Base-by-base conservation (phyloP, 2,329 filamentous ascomycete genomes). In the Monosporascus cannonballus region DNA sequence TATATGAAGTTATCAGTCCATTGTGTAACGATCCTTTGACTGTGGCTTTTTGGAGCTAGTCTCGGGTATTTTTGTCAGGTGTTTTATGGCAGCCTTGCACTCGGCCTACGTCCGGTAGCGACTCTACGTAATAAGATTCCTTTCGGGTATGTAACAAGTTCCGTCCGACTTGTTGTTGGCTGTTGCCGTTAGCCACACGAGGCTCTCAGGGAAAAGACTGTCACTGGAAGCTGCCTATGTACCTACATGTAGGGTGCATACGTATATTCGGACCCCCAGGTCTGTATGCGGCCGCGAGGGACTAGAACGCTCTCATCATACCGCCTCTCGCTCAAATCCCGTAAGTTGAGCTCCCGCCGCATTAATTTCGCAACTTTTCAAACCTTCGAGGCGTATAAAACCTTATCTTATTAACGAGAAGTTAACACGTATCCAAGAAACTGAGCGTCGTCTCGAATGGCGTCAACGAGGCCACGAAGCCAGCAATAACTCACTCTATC, bases 141-240 rank as follows among this genome's bases (percentile, higher is more conserved):
- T 34, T 34, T 11, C 11, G 11, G 30, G 11, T 34, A 34, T 34
- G 9, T 34, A 34, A 34, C 4, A 34, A 34, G 11, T 34, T 34
- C 30, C 30, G 11, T 14, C 11, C 30, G 11, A 34, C 5, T 14
- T 14, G 11, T 14, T 34, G 11, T 34, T 14, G 9, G 11, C 11
- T 34, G 11, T 34, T 34, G 30, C 30, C 9, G 30, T 14, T 5
- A 34, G 27, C 56, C 55, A 57, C 56, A 59, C 54, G 54, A 53
- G 52, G 30, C 11, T 34, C 30, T 34, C 30, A 14, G 11, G 25
- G 4, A 34, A 34, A 34, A 34, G 30, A 14, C 30, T 14, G 11
- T 34, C 11, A 34, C 30, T 14, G 30, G 30, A 34, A 14, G 30
- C 11, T 34, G 30, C 30, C 9, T 34, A 34, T 14, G 9, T 34